A percentile compares a stretch with the other conserved stretches of the same genome.
Conservation (phyloP, 2,329 filamentous ascomycete species). For the Aspergillus latus region DNA sequence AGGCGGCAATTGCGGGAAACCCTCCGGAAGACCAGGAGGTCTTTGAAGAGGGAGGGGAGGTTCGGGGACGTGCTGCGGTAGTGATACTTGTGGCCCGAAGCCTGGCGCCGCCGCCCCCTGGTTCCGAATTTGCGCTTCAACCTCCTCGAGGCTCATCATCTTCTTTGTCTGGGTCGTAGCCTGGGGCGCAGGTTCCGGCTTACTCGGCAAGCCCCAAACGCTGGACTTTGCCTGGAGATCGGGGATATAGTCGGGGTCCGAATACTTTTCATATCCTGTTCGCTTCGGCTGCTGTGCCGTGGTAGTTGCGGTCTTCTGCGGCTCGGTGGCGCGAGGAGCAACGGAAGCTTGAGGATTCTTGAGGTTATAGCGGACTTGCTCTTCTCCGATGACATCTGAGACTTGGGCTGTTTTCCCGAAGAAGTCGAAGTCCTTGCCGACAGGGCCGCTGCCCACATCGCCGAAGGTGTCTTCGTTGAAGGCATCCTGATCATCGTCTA, state of each 20-base stretch:
- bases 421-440: slow-evolving; percentile 96
- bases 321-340: slow-evolving; percentile 33
- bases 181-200: slow-evolving; percentile 25
- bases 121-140: slow-evolving; percentile 85
- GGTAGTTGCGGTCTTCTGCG: slow-evolving; percentile 38
- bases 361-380: slow-evolving; percentile 79
- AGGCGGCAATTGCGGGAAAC: slow-evolving; percentile 39
- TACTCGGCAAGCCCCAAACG: slow-evolving; percentile 73
- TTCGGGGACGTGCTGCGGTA: slow-evolving; percentile 31
- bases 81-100: slow-evolving; percentile 26
- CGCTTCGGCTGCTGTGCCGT: slow-evolving; percentile 60
- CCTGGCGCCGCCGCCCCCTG: slow-evolving; percentile 49
- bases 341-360: slow-evolving; percentile 60
- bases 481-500: slow-evolving; percentile 87
- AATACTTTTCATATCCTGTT: slow-evolving; percentile 90
- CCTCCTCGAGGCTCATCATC: slow-evolving; percentile 94
- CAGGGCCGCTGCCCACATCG: slow-evolving; percentile 48
- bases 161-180: slow-evolving; percentile 57
- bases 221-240: slow-evolving; percentile 91
- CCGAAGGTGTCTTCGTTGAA: slow-evolving; percentile 98
- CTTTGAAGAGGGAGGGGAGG: slow-evolving; percentile 34
- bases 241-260: slow-evolving; percentile 77
- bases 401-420: slow-evolving; percentile 90
- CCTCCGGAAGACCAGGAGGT: slow-evolving; percentile 30
- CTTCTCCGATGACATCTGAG: slow-evolving; percentile 81